Base-by-base conservation (phyloP, 306 rosid species). In the Fragaria iinumae region DNA sequence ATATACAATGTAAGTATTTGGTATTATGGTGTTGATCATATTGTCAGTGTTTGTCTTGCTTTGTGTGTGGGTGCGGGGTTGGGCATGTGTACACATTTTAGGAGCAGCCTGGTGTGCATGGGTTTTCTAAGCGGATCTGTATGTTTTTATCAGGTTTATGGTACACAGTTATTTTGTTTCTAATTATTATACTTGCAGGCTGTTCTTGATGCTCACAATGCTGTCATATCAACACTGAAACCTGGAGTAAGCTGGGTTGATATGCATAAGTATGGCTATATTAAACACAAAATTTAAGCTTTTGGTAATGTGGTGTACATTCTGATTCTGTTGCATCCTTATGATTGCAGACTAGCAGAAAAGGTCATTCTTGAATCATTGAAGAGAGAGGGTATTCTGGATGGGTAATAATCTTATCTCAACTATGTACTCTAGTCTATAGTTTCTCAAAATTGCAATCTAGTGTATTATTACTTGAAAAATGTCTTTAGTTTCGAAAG, bases 171-270 rank as follows among this genome's bases (percentile, higher is more conserved):
- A 23, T 45, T 74, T 52, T 76, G 27, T 67, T 71, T 71, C 41
- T 67, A 52, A 53, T 72, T 63, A 38, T 56, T 71, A 64, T 80
- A 66, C 75, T 89, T 50, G 79, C 86, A 93, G 98, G 96, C 97
- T 84, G 93, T 93, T 82, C 98, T 93, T 76, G 88, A 89, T 73
- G 96, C 98, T 81, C 97, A 93, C 34, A 67, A 93, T 87, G 90
- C 88, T 66, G 98, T 93, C 75, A 87, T 93, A 83, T 76, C 91
- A 72, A 47, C 83, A 36, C 89, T 91, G 93, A 93, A 80, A 80
- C 96, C 98, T 71, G 97, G 97, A 81, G 77, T 86, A 72, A 73
- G 76, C 84, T 93, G 98, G 98, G 83, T 86, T 65, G 91, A 87
- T 73, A 90, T 91, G 98, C 98, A 91, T 84, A 87, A 76, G 98